Evolutionary conservation across 1,284 basidiomycete species (phyloP).

Genomic region (Trichosporon ovoides): DNA sequence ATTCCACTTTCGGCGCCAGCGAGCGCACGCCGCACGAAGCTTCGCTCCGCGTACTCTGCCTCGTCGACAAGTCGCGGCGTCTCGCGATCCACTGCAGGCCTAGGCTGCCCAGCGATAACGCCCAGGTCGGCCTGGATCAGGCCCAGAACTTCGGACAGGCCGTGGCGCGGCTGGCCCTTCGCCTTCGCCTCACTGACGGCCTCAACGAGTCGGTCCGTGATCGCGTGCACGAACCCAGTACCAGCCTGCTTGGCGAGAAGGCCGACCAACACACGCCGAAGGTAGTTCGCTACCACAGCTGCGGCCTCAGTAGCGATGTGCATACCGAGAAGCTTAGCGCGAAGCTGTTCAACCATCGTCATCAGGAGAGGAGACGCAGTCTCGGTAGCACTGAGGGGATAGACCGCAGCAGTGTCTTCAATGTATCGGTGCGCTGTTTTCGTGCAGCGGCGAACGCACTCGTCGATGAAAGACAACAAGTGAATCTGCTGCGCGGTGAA

Average conservation of each 20-base stretch:
- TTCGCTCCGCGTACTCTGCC: conserved; percentile 12
- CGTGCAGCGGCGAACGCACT: conserved; percentile 74
- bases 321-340: conserved; percentile 57
- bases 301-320: conserved; percentile 60
- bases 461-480: conserved; percentile 72
- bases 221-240: conserved; percentile 34
- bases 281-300: conserved; percentile 59
- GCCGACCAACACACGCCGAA: conserved; percentile 58
- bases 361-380: conserved; percentile 67
- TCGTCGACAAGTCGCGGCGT: conserved; percentile 18
- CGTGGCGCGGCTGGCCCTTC: conserved; percentile 43
- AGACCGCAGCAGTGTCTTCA: conserved; percentile 57
- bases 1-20: conserved; percentile 1
- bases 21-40: conserved; percentile 14
- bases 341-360: conserved; percentile 69
- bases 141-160: conserved; percentile 52
- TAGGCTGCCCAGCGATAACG: conserved; percentile 12
- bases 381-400: conserved; percentile 23
- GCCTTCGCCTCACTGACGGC: conserved; percentile 30
- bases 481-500: conserved; percentile 57
- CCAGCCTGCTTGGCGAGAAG: conserved; percentile 57
- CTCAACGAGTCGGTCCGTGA: conserved; percentile 25
- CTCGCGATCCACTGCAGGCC: conserved; percentile 7
- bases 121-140: conserved; percentile 60
- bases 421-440: conserved; percentile 84